Base-by-base conservation (phyloP, 2,329 filamentous ascomycete genomes). In the Diaporthe humulicola region DNA sequence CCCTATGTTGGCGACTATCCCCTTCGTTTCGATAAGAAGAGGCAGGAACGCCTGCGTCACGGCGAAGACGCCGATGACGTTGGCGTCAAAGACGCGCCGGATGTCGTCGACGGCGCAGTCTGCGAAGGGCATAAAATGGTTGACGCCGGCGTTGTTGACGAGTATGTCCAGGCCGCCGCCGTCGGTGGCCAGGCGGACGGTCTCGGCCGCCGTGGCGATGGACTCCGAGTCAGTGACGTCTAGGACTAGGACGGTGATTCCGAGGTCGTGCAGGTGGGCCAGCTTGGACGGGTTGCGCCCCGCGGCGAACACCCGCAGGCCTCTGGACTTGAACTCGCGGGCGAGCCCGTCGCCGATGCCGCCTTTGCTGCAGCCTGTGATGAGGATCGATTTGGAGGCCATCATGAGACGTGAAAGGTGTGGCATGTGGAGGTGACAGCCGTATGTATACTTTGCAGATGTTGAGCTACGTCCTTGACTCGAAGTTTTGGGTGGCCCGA, bases 121-220 rank as follows among this genome's bases (percentile, higher is more conserved):
- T 25, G 83, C 73, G 0, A 84, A 73, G 15, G 84, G 82, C 76
- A 81, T 79, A 3, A 76, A 70, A 66, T 80, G 80, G 52, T 80
- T 81, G 54, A 79, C 76, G 19, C 82, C 86, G 2, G 86, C 84
- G 77, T 87, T 86, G 77, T 87, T 87, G 75, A 87, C 80, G 22
- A 88, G 81, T 50, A 87, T 81, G 75, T 87, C 84, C 17, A 88
- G 78, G 28, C 78, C 82, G 30, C 52, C 28, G 25, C 83, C 83
- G 50, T 81, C 84, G 0, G 84, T 84, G 14, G 81, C 78, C 12
- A 75, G 72, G 3, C 79, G 73, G 52, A 88, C 81, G 22, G 78
- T 74, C 5, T 78, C 78, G 25, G 83, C 82, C 28, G 83, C 77
- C 7, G 73, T 52, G 0, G 74, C 73, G 66, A 88, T 83, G 3